These are phyloP conservation scores for Helicocarpus griseus DNA, from an alignment of 2,329 filamentous ascomycete species.

Conservation along the genomic window DNA sequence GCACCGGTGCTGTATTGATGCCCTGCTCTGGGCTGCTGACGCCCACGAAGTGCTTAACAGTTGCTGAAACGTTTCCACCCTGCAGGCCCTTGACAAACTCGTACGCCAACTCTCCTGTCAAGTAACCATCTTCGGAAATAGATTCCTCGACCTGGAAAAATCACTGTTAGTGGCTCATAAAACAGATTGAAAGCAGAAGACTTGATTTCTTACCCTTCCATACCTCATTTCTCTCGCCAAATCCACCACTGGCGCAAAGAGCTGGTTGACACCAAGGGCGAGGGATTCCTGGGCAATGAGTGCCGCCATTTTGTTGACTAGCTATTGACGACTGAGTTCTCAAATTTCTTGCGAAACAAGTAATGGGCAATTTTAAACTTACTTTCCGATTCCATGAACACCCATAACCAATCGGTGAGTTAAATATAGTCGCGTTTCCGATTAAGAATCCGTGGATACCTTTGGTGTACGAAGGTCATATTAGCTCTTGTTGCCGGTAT, in stretches of 20 bases:
- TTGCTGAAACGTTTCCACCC: slow-evolving; percentile 55
- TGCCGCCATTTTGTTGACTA: slow-evolving; percentile 57
- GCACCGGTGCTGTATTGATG: slow-evolving; percentile 55
- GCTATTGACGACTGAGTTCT: too few relatives aligned
- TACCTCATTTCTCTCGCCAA: slow-evolving; percentile 61
- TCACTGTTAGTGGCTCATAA: neutral
- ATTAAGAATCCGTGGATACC: slow-evolving; percentile 60
- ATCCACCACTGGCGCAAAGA: slow-evolving; percentile 63
- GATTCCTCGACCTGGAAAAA: slow-evolving; percentile 54
- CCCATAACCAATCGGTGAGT: slow-evolving; percentile 62
- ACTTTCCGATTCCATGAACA: slow-evolving; percentile 58
- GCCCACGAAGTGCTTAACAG: slow-evolving; percentile 66
- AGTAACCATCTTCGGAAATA: slow-evolving; percentile 58
- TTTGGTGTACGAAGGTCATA: too few relatives aligned
- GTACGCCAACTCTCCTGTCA: slow-evolving; percentile 60
- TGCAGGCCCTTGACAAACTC: slow-evolving; percentile 53
- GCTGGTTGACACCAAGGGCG: slow-evolving; percentile 60
- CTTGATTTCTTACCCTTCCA: slow-evolving; percentile 45
- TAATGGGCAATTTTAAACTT: slow-evolving; percentile 4
- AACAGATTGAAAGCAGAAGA: too few relatives aligned
- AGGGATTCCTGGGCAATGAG: slow-evolving; percentile 57
- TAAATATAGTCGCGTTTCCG: slow-evolving; percentile 68
- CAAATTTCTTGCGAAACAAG: too few relatives aligned
- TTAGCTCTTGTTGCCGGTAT: too few relatives aligned
- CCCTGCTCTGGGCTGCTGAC: slow-evolving; percentile 63